A percentile compares a stretch with the other conserved stretches of the same genome.
Evolutionary conservation across 202 grass and related monocot species (phyloP).

Genomic region (Hordeum pubiflorum): DNA sequence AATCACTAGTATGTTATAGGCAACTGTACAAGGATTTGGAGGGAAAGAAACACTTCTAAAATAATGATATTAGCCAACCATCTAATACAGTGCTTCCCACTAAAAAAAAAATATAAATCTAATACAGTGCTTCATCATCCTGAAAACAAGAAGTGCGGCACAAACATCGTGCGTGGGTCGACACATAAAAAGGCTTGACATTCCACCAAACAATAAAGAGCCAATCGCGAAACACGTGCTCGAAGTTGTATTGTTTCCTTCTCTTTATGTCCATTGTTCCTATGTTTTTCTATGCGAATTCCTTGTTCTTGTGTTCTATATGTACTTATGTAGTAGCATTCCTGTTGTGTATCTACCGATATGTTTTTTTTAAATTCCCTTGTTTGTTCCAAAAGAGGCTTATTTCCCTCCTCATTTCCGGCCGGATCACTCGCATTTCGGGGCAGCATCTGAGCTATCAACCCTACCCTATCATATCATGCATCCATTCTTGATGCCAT

Average conservation of each 20-base stretch:
- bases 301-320: neutral
- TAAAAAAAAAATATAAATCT: too few species aligned
- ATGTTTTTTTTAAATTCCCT: neutral
- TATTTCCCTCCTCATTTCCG: neutral
- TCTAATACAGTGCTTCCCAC: neutral
- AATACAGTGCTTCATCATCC: neutral
- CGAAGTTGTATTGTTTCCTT: neutral
- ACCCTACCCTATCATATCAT: neutral
- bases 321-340: neutral
- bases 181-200: neutral
- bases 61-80: neutral
- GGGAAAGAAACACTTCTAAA: neutral
- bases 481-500: neutral
- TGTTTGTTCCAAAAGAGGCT: neutral
- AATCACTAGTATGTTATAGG: neutral
- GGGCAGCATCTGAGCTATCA: neutral
- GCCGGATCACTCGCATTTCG: neutral
- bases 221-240: neutral
- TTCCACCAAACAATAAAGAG: neutral
- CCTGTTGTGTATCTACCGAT: neutral
- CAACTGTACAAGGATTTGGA: neutral
- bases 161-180: neutral
- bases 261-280: neutral
- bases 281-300: neutral
- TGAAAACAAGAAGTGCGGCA: neutral